Conservation (phyloP, 495 filamentous ascomycete genomes). For the Trichoderma reesei region DNA sequence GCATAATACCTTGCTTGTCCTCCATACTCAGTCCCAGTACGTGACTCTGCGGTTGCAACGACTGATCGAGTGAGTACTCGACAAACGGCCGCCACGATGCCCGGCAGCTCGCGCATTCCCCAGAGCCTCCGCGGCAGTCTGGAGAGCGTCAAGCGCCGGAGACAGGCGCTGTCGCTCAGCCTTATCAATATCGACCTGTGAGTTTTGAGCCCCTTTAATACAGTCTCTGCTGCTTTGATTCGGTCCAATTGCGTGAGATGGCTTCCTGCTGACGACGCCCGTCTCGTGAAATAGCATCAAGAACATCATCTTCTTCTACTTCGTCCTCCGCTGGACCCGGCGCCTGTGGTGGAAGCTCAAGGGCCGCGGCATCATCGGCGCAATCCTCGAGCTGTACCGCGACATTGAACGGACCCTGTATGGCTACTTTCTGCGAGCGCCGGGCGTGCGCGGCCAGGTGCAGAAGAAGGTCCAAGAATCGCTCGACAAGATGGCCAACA, state of each 20-base stretch:
- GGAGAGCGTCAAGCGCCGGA: constrained; percentile 41
- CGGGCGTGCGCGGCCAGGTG: constrained; percentile 74
- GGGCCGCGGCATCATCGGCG: constrained; percentile 80
- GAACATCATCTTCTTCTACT: constrained; percentile 83
- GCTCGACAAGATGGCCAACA: constrained; percentile 64
- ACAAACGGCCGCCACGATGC: constrained; percentile 31
- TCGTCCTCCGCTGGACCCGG: constrained; percentile 77
- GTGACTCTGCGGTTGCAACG: too few relatives aligned
- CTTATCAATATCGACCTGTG: constrained; percentile 74
- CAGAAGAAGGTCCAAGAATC: constrained; percentile 70
- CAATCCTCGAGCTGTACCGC: constrained; percentile 59
- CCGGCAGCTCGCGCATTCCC: constrained; percentile 57
- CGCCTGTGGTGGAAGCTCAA: constrained; percentile 73
- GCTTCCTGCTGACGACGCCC: background rate
- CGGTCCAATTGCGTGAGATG: background rate
- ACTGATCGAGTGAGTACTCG: too few relatives aligned
- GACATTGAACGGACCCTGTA: constrained; percentile 62
- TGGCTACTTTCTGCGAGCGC: constrained; percentile 73
- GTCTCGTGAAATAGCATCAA: constrained; percentile 47
- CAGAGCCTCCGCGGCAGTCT: constrained; percentile 56
- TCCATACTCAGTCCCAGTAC: too few relatives aligned
- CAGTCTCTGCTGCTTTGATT: background rate
- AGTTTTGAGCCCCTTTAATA: constrained; percentile 20
- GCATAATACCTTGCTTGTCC: background rate
- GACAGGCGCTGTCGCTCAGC: constrained; percentile 46